Evolutionary conservation across 202 grass and related monocot species (phyloP).

Genomic region (Cymbopogon flexuosus): DNA sequence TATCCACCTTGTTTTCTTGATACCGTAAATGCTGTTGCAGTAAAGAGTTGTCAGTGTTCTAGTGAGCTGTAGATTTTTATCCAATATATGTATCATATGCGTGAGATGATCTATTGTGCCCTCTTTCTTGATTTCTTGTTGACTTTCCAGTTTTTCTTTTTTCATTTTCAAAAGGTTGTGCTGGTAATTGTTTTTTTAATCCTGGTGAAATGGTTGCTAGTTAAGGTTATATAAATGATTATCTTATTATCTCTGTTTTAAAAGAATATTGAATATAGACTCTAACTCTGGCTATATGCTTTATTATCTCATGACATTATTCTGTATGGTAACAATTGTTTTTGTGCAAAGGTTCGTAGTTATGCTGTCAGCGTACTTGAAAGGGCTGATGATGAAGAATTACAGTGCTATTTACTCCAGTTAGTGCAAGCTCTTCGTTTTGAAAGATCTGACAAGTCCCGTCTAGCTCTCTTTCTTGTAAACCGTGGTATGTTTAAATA

Average conservation of each 20-base stretch:
- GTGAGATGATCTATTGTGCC: not conserved
- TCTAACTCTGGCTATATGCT: not conserved
- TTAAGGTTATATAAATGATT: conserved; percentile 8
- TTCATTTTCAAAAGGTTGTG: not conserved
- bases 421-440: conserved; percentile 98
- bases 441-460: conserved; percentile 92
- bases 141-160: not conserved
- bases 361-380: conserved; percentile 93
- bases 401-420: conserved; percentile 95
- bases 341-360: conserved; percentile 63
- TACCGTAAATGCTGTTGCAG: not conserved
- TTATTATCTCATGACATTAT: conserved; percentile 18
- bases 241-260: not conserved
- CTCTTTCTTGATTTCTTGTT: not conserved
- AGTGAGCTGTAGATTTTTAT: not conserved
- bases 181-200: not conserved
- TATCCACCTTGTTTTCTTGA: not conserved
- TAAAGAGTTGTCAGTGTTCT: not conserved
- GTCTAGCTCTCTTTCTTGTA: conserved; percentile 82
- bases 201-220: not conserved
- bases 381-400: conserved; percentile 92
- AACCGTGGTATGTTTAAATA: conserved; percentile 60
- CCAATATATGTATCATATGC: not conserved
- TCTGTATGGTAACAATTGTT: not conserved
- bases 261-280: not conserved